phyloP scores from a whole-genome alignment of 139 green algal species.

The Edaphochlamys debaryana region DNA sequence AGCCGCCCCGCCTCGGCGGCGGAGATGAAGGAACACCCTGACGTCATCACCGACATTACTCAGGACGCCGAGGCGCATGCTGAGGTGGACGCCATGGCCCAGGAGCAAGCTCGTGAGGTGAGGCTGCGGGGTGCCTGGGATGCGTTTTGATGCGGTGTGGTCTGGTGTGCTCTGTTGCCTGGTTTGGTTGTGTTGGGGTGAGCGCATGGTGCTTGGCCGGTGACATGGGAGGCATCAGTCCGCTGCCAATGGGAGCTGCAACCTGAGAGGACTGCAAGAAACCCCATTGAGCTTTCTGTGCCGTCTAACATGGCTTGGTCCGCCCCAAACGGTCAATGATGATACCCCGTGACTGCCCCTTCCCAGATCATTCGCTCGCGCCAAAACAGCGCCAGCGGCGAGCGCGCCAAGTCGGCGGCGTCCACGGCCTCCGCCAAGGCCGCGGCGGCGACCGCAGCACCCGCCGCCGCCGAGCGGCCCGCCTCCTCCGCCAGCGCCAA shows the following conservation, averaged over 20 bases:
- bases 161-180: too few species aligned
- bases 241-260: too few species aligned
- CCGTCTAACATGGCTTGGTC: too few species aligned
- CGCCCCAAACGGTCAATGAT: too few species aligned
- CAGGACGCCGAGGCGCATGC: conserved; percentile 26
- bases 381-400: conserved; percentile 21
- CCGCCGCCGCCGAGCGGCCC: too few species aligned
- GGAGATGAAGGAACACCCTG: conserved; percentile 13
- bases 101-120: conserved; percentile 41
- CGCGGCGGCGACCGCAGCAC: too few species aligned
- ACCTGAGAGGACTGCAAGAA: not conserved
- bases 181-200: too few species aligned
- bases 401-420: not conserved
- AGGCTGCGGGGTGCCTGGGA: not conserved
- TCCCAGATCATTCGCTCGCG: conserved; percentile 39
- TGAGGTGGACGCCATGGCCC: conserved; percentile 35
- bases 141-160: not conserved
- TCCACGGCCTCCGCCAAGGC: not conserved
- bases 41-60: conserved; percentile 35
- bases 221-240: too few species aligned
- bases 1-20: not conserved
- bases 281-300: too few species aligned
- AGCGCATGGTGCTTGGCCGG: too few species aligned
- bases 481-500: too few species aligned
- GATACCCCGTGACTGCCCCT: too few species aligned